Evolutionary conservation across 192 early-diverging fungal genomes (phyloP).

Genomic region (Bifiguratus adelaidae): DNA sequence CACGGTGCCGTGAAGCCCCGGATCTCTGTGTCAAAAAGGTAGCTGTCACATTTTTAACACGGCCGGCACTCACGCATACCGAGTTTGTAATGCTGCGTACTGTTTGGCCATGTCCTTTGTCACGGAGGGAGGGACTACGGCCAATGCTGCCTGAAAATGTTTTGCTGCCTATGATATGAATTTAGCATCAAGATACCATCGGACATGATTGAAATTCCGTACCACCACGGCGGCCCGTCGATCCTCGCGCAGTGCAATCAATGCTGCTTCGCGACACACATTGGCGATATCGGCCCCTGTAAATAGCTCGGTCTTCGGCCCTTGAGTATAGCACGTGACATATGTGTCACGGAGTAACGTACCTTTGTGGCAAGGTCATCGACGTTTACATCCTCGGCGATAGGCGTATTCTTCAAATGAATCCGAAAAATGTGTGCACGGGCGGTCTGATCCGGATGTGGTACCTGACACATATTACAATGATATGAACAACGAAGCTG

Average conservation of each 20-base stretch:
- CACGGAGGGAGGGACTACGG: no score
- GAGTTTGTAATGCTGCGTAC: no score
- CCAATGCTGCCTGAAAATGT: no score
- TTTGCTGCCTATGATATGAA: no score
- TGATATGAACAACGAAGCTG: background rate
- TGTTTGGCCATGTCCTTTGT: no score
- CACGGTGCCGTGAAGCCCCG: no score
- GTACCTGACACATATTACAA: constrained; percentile 19
- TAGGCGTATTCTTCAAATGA: constrained; percentile 34
- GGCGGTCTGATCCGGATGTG: constrained; percentile 36
- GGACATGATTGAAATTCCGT: no score
- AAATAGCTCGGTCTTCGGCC: constrained; percentile 35
- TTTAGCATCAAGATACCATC: no score
- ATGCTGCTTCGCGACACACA: constrained; percentile 40
- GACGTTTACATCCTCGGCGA: constrained; percentile 35
- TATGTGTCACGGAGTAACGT: background rate
- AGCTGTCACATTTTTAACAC: no score
- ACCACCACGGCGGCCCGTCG: constrained; percentile 9
- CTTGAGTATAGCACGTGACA: background rate
- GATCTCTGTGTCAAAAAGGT: no score
- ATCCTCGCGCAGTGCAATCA: constrained; percentile 23
- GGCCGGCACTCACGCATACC: no score
- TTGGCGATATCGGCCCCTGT: constrained; percentile 43
- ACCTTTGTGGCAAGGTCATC: constrained; percentile 32
- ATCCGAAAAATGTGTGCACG: constrained; percentile 36